phyloP scores from a whole-genome alignment of 176 grass and related monocot genomes.

The Eleusine coracana region DNA sequence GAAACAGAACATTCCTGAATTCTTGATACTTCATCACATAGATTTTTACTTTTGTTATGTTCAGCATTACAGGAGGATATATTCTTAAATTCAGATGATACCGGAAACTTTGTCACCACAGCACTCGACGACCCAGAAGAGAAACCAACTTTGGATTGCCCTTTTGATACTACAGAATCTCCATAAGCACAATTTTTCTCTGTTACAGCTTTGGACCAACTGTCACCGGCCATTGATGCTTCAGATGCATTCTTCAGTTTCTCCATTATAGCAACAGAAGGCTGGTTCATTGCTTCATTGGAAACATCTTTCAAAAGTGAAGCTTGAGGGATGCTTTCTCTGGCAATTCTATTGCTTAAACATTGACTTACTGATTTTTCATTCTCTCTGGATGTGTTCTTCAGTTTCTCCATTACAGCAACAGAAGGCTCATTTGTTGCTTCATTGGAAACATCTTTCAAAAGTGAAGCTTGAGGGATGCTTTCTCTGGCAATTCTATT shows the following conservation, averaged over 20 bases:
- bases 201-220: slow-evolving; percentile 30
- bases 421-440: slow-evolving; percentile 29
- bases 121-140: slow-evolving; percentile 82
- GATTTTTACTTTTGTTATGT: slow-evolving; percentile 41
- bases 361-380: slow-evolving; percentile 62
- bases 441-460: slow-evolving; percentile 60
- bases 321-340: slow-evolving; percentile 40
- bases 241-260: slow-evolving; percentile 46
- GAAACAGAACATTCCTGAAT: slow-evolving; percentile 80
- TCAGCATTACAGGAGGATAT: slow-evolving; percentile 37
- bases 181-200: slow-evolving; percentile 32
- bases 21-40: slow-evolving; percentile 78
- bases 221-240: slow-evolving; percentile 29
- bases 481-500: slow-evolving; percentile 47
- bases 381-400: slow-evolving; percentile 45
- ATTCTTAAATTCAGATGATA: slow-evolving; percentile 65
- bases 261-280: slow-evolving; percentile 39
- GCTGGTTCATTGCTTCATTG: slow-evolving; percentile 41
- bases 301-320: slow-evolving; percentile 56
- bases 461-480: slow-evolving; percentile 40
- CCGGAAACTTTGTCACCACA: slow-evolving; percentile 74
- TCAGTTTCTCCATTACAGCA: slow-evolving; percentile 37
- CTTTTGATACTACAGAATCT: slow-evolving; percentile 49
- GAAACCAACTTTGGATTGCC: slow-evolving; percentile 53
- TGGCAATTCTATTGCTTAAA: slow-evolving; percentile 51